phyloP scores from a whole-genome alignment of 2,329 filamentous ascomycete genomes.

The Venturiaceae sp. region DNA sequence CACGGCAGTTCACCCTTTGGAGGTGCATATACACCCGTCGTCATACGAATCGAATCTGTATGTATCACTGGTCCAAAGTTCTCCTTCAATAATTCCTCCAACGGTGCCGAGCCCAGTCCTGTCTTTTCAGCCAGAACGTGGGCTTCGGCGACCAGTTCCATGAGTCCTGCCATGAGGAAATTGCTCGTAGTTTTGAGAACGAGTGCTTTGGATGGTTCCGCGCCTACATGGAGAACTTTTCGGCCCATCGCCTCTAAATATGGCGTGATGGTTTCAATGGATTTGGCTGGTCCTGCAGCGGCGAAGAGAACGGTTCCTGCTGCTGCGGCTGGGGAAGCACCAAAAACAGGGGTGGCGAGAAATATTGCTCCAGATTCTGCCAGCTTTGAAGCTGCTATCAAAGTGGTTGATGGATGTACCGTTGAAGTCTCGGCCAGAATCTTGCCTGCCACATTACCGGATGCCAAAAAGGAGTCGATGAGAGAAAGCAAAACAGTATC shows the following conservation, averaged over 20 bases:
- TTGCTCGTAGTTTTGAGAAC: constrained; percentile 42
- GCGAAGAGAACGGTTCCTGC: constrained; percentile 38
- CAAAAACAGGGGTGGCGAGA: constrained; percentile 40
- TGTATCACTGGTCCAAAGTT: constrained; percentile 20
- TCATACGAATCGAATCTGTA: constrained; percentile 18
- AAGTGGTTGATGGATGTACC: not conserved
- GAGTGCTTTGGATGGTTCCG: constrained; percentile 33
- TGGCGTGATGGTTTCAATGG: constrained; percentile 26
- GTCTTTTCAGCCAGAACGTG: constrained; percentile 40
- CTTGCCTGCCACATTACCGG: constrained; percentile 21
- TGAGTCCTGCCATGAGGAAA: constrained; percentile 39
- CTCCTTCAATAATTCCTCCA: constrained; percentile 32
- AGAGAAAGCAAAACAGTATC: constrained; percentile 30
- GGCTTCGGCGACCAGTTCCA: constrained; percentile 40
- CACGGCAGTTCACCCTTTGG: constrained; percentile 25
- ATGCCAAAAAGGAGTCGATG: constrained; percentile 15
- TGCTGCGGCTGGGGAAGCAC: constrained; percentile 39
- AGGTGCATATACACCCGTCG: constrained; percentile 18
- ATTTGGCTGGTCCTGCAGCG: constrained; percentile 29
- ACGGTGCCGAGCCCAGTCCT: constrained; percentile 26
- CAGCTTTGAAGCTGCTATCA: constrained; percentile 18
- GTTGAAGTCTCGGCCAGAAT: not conserved
- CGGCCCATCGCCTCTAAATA: constrained; percentile 33
- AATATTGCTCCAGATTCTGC: constrained; percentile 23
- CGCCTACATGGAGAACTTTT: constrained; percentile 32